phyloP scores from a whole-genome alignment of 768 basidiomycete genomes.

The Russula vinacea region DNA sequence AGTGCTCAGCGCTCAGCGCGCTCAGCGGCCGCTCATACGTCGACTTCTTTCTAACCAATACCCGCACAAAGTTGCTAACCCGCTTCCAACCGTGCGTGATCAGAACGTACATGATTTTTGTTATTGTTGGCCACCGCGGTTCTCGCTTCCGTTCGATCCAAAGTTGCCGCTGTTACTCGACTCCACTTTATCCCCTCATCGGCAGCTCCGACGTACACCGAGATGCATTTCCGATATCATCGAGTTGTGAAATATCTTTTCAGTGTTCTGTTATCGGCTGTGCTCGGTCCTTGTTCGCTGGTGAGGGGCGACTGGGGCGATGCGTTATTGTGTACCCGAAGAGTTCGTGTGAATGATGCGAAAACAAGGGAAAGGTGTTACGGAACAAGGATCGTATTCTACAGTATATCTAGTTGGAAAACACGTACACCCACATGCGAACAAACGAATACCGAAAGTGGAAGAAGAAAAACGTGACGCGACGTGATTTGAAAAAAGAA shows the following conservation, averaged over 20 bases:
- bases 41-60: not conserved
- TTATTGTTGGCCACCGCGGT: not conserved
- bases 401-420: slow-evolving; percentile 1
- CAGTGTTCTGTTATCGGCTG: not conserved
- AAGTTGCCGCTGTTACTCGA: too few relatives aligned
- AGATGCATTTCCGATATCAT: not conserved
- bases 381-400: not conserved
- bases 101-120: not conserved
- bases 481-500: slow-evolving; percentile 4
- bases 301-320: too few relatives aligned
- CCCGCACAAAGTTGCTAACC: slow-evolving; percentile 2
- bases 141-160: slow-evolving; percentile 10
- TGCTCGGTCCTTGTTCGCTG: not conserved
- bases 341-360: not conserved
- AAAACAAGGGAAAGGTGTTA: not conserved
- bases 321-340: not conserved
- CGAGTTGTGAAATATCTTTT: not conserved
- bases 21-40: not conserved
- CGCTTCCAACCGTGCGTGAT: not conserved
- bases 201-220: not conserved
- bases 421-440: not conserved
- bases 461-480: not conserved
- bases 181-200: not conserved
- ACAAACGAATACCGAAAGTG: slow-evolving; percentile 5
- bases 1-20: too few relatives aligned